Base-by-base conservation (phyloP, 75 land plant genomes). In the Gnetum montanum region DNA sequence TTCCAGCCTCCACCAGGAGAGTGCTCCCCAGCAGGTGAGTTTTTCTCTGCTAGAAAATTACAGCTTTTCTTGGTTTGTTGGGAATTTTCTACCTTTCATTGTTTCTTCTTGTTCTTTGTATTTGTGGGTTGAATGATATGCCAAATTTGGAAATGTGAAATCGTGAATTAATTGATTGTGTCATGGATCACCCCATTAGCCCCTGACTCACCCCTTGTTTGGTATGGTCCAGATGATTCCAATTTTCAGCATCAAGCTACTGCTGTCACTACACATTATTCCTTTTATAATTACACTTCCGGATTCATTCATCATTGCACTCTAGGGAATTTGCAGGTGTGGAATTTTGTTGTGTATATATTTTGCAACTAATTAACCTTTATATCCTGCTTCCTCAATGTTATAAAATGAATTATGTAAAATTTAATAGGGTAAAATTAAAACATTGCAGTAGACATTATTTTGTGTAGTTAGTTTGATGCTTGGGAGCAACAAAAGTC, bases 21-120 rank as follows among this genome's bases (percentile, higher is more conserved):
- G 84, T 72, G 85, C 93, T 2, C 89, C 89, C 25, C 90, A 86
- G 46, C 90, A 86, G 83, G 88, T 65, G n/a, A 56, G 40, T 6
- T 41, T 40, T 1, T 50, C 11, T 24, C 26, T 40, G 13, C 1
- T 40, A n/a, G n/a, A n/a, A n/a, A n/a, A n/a, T n/a, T n/a, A n/a
- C n/a, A n/a, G n/a, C n/a, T n/a, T n/a, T n/a, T n/a, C n/a, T n/a
- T n/a, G n/a, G n/a, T n/a, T n/a, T n/a, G n/a, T n/a, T n/a, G n/a
- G n/a, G n/a, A n/a, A n/a, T n/a, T n/a, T n/a, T n/a, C n/a, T n/a
- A n/a, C n/a, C n/a, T n/a, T n/a, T n/a, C n/a, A n/a, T n/a, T n/a
- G n/a, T n/a, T n/a, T n/a, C n/a, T n/a, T n/a, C n/a, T n/a, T n/a
- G n/a, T n/a, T n/a, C n/a, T n/a, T n/a, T n/a, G n/a, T n/a, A n/a